Base-by-base conservation (phyloP, 176 grass and related monocot genomes). In the Musa troglodytarum region DNA sequence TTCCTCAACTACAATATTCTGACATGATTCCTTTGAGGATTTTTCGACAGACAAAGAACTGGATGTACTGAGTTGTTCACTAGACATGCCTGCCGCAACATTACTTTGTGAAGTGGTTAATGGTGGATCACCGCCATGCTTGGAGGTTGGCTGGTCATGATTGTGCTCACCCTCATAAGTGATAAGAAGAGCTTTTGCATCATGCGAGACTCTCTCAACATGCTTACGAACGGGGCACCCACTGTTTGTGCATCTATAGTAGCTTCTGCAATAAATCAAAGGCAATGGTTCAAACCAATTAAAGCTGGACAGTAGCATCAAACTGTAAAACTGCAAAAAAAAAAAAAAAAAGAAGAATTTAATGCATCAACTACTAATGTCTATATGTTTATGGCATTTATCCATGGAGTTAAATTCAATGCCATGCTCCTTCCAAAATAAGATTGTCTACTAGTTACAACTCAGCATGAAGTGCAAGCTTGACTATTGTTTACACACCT, bases 81-180 rank as follows among this genome's bases (percentile, higher is more conserved):
- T 66, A 24, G 34, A 43, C 53, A 55, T 71, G 19, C 12, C 49
- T 72, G 76, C 50, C 77, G 79, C 25, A 71, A 65, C 71, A 34
- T 83, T 79, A 16, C 1, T 28, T 26, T 65, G 50, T 9, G 51
- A 10, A 70, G 43, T 49, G 21, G 51, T 62, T 57, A 82, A 71
- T 72, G 71, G 63, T 64, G 83, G 69, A 54, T 52, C 52, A 68
- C 80, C 54, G 65, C 70, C 21, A 86, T 57, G 51, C 82, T 87
- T 84, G 80, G 75, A 84, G 79, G 50, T 15, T 22, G 82, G 90
- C 77, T 83, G 84, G 53, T 88, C 81, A 50, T 98, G 94, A 74
- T 86, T 91, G 75, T 98, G 94, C 79, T 93, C 93, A n/a, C 94
- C 94, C 85, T 98, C 94, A 11, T 98, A 98, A 64, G 94, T 98